Percentiles rank a stretch among this genome's conserved stretches.
phyloP scores from a whole-genome alignment of 306 rosid species.

The Rosa lucieae region DNA sequence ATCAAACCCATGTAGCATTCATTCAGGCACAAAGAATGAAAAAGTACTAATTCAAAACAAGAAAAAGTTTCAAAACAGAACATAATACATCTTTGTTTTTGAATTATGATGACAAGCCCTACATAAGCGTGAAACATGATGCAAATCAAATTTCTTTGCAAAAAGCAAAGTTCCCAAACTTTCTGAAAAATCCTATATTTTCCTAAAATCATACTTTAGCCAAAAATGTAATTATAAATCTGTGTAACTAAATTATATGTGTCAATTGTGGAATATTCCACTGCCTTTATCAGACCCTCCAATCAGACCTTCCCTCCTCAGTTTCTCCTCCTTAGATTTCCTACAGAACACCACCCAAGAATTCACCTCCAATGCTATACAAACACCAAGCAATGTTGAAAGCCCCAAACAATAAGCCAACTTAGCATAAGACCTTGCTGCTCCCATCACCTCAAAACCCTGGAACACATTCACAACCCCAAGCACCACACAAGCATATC shows the following conservation, averaged over 20 bases:
- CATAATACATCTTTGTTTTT: not conserved
- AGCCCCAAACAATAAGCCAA: constrained; percentile 66
- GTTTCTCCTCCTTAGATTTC: constrained; percentile 75
- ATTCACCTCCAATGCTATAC: constrained; percentile 83
- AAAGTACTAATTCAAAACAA: not conserved
- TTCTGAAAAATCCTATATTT: not conserved
- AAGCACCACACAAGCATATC: constrained; percentile 90
- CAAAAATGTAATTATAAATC: not conserved
- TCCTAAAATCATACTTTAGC: not conserved
- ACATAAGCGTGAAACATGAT: constrained; percentile 6
- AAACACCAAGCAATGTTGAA: constrained; percentile 65
- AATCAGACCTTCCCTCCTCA: constrained; percentile 79
- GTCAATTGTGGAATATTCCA: constrained; percentile 41
- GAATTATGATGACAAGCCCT: not conserved
- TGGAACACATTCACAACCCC: constrained; percentile 85
- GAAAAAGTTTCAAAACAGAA: not conserved
- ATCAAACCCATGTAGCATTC: not conserved
- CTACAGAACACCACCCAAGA: constrained; percentile 93
- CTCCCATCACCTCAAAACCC: constrained; percentile 90
- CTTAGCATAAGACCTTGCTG: constrained; percentile 73
- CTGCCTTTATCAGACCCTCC: constrained; percentile 62
- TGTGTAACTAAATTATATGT: not conserved
- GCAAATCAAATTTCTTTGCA: not conserved
- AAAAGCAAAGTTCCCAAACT: not conserved
- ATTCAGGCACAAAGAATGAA: not conserved